A percentile compares a stretch with the other conserved stretches of the same genome.
phyloP scores from a whole-genome alignment of 2,329 filamentous ascomycete genomes.

The Trichoderma sp. region DNA sequence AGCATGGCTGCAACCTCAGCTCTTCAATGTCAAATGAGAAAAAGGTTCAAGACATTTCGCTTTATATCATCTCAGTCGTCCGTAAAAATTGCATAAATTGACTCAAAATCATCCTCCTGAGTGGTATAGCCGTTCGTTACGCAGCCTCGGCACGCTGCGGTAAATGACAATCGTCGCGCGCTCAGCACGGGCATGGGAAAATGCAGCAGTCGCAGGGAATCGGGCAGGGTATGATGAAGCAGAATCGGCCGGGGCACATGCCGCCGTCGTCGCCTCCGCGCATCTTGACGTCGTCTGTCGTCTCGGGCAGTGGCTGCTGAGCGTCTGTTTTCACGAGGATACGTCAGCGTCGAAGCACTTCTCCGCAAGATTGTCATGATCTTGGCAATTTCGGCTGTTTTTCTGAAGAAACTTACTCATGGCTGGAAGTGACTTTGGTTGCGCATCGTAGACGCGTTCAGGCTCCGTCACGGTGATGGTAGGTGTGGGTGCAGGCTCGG shows the following conservation, averaged over 20 bases:
- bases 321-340: slow-evolving; percentile 7
- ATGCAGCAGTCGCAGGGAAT: slow-evolving; percentile 43
- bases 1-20: background rate
- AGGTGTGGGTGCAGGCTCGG: background rate
- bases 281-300: slow-evolving; percentile 36
- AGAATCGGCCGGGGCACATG: slow-evolving; percentile 42
- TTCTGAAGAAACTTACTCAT: slow-evolving; percentile 21
- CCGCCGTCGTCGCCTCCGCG: slow-evolving; percentile 33
- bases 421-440: slow-evolving; percentile 21
- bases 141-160: background rate
- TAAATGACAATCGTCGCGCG: background rate
- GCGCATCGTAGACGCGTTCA: slow-evolving; percentile 6
- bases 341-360: background rate
- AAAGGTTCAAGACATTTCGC: background rate
- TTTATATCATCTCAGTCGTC: background rate
- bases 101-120: background rate
- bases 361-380: background rate
- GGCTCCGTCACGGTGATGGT: background rate
- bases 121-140: background rate
- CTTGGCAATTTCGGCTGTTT: background rate
- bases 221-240: slow-evolving; percentile 44
- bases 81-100: background rate
- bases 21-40: background rate
- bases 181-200: slow-evolving; percentile 36
- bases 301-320: slow-evolving; percentile 31